Evolutionary conservation across 768 basidiomycete genomes (phyloP).

Genomic region (Mycena crocata): DNA sequence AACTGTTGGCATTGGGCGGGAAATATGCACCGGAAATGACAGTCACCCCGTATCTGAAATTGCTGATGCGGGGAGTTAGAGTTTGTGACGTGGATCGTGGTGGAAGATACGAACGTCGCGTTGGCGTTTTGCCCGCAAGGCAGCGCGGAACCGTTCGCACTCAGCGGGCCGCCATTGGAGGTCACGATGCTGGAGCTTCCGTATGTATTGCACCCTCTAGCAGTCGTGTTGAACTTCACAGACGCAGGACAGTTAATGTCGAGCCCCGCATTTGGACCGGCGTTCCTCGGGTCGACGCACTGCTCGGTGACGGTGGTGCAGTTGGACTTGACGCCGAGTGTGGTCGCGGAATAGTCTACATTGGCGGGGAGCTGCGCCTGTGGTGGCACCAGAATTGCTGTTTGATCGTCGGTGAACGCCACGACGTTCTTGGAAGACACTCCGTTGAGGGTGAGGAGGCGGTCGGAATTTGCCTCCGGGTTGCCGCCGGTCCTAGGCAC

Average conservation of each 20-base stretch:
- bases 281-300: neutral
- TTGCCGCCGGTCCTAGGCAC: constrained; percentile 2
- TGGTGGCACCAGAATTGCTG: constrained; percentile 20
- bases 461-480: neutral
- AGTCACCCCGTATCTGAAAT: neutral
- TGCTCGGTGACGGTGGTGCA: constrained; percentile 10
- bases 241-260: neutral
- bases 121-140: no score
- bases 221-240: neutral
- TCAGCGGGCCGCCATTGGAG: no score
- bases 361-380: no score
- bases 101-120: no score
- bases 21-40: neutral
- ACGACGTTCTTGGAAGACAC: neutral
- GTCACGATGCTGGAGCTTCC: no score
- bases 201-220: no score
- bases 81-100: no score
- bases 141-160: no score
- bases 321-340: neutral
- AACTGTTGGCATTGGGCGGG: no score
- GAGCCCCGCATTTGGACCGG: neutral
- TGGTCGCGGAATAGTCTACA: neutral
- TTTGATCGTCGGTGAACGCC: constrained; percentile 17
- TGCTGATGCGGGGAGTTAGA: no score
- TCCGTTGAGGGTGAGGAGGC: constrained; percentile 6